phyloP scores from a whole-genome alignment of 345 rosid species.

The Brassica juncea region DNA sequence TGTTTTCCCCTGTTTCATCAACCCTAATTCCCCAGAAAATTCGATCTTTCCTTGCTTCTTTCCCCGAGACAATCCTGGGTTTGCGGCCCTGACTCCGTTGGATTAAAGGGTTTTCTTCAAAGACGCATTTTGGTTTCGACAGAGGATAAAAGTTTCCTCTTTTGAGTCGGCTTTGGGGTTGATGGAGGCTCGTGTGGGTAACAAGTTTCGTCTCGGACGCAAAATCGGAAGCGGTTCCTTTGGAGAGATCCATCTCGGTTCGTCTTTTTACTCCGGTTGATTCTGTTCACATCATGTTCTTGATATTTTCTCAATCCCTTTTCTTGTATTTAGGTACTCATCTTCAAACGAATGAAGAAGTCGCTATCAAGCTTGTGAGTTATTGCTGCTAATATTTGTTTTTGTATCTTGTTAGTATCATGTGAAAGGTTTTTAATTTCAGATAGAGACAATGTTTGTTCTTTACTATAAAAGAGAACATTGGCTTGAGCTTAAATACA shows the following conservation, averaged over 20 bases:
- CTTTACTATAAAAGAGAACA: not conserved
- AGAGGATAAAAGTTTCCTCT: not conserved
- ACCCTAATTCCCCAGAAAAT: conserved; percentile 13
- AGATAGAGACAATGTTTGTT: conserved; percentile 21
- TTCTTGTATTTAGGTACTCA: conserved; percentile 57
- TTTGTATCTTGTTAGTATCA: not conserved
- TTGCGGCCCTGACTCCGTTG: conserved; percentile 35
- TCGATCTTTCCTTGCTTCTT: not conserved
- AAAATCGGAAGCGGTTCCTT: conserved; percentile 99
- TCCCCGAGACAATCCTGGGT: conserved; percentile 21
- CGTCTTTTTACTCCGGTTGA: conserved; percentile 24
- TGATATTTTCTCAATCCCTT: not conserved
- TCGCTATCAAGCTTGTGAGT: conserved; percentile 95
- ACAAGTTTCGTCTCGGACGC: conserved; percentile 84
- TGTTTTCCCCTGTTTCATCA: conserved; percentile 16
- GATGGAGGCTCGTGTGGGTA: conserved; percentile 94
- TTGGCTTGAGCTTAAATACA: not conserved
- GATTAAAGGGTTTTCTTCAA: not conserved
- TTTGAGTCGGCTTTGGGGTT: conserved; percentile 14
- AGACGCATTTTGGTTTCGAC: not conserved
- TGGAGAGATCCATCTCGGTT: conserved; percentile 97
- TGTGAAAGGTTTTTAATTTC: not conserved
- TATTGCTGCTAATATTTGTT: not conserved
- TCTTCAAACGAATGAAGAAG: conserved; percentile 88
- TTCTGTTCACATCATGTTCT: not conserved